Evolutionary conservation across 202 grass and related monocot species (phyloP).

Genomic region (Panicum hallii): DNA sequence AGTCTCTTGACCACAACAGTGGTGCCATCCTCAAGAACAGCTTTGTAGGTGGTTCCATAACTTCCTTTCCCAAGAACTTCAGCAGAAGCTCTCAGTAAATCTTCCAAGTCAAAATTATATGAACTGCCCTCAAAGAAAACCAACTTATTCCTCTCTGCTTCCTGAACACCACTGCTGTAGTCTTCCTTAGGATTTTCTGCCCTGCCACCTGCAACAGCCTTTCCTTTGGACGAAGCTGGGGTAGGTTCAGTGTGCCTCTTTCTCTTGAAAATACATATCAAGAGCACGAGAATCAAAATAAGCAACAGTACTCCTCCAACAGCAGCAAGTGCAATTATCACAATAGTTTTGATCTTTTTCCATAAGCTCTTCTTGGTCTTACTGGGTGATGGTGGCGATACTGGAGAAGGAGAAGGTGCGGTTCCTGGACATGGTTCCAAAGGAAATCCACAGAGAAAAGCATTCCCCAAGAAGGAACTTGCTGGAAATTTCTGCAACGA

Average conservation of each 20-base stretch:
- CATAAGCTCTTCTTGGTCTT: constrained; percentile 72
- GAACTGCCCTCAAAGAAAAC: constrained; percentile 90
- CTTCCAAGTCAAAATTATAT: constrained; percentile 95
- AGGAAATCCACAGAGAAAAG: constrained; percentile 80
- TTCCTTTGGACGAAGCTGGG: constrained; percentile 66
- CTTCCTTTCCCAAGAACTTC: constrained; percentile 97
- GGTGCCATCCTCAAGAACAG: constrained; percentile 94
- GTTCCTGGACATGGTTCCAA: constrained; percentile 63
- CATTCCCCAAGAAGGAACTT: constrained; percentile 83
- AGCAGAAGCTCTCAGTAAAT: constrained; percentile 93
- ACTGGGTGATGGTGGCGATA: constrained; percentile 44
- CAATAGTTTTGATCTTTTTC: constrained; percentile 69
- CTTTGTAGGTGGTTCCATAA: constrained; percentile 95
- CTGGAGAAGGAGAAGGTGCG: constrained; percentile 65
- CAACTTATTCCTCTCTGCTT: constrained; percentile 89
- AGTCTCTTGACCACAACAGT: constrained; percentile 94
- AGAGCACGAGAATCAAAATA: constrained; percentile 64
- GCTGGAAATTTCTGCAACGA: constrained; percentile 75
- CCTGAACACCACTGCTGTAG: constrained; percentile 90
- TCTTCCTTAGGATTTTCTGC: constrained; percentile 81
- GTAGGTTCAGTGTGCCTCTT: constrained; percentile 57
- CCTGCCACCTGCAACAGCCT: constrained; percentile 66
- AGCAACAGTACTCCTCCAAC: constrained; percentile 68
- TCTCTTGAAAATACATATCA: constrained; percentile 79
- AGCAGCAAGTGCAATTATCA: constrained; percentile 68